Percentiles rank a stretch among this genome's conserved stretches.
Evolutionary conservation across 306 rosid genomes (phyloP).

Genomic region (Cucumis sativus): DNA sequence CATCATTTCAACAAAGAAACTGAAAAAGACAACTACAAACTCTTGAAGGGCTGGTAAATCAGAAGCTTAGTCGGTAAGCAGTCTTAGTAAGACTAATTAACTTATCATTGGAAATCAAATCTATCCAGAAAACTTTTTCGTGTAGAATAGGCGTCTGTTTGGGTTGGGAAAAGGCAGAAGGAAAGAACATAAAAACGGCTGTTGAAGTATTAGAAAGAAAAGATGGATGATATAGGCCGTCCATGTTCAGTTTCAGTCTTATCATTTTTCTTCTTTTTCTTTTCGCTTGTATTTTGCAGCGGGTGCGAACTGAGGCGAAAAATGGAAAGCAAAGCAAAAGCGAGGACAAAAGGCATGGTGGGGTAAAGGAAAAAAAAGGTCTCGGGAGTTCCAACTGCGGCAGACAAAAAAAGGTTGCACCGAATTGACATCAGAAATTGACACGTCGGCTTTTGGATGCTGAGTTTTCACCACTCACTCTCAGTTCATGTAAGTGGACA

Average conservation of each 20-base stretch:
- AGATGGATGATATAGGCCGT: neutral
- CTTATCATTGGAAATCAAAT: neutral
- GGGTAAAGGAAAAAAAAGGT: neutral
- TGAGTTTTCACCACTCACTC: slow-evolving; percentile 27
- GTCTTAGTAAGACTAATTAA: neutral
- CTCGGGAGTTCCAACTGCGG: slow-evolving; percentile 17
- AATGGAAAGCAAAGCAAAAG: neutral
- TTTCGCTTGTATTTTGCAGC: no score
- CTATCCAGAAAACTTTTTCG: neutral
- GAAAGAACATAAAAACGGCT: neutral
- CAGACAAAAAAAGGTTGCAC: slow-evolving; percentile 23
- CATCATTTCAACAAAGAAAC: neutral
- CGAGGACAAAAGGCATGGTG: slow-evolving; percentile 5
- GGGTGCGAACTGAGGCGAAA: neutral
- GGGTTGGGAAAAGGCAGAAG: neutral
- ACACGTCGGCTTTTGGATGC: slow-evolving; percentile 27
- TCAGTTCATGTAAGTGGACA: neutral
- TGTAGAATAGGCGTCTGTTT: neutral
- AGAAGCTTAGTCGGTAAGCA: neutral
- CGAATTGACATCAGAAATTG: slow-evolving; percentile 24
- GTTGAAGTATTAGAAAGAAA: neutral
- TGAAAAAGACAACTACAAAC: neutral
- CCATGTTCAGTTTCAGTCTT: neutral
- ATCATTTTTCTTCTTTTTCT: neutral
- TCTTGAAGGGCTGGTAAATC: neutral